Evolutionary conservation across 179 eudicot genomes (phyloP), one percentile per base, ranked within the genome.

Genomic region (Corrigiola litoralis): DNA sequence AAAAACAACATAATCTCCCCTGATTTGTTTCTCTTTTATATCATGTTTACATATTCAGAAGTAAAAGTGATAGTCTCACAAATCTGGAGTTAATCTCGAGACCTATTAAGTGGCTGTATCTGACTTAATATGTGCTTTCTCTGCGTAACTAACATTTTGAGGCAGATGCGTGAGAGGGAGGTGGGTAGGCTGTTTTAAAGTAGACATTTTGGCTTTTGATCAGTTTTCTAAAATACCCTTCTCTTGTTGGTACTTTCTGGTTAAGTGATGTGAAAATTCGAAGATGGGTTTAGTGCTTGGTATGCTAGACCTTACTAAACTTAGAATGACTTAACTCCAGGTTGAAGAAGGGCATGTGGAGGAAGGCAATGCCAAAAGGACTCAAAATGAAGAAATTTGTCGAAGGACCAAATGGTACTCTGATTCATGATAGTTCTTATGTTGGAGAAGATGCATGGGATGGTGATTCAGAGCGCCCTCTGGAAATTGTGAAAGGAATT

Each of bases 361-460:
- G 91, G 78, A 92, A 89, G 80, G 75, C 86, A 27, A 80, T 79
- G 58, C 98, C 98, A 20, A 92, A 87, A 75, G 98, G 98, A 56
- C 79, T 92, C 54, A 89, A 79, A 74, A 72, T 92, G 82, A 92
- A 89, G 82, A 92, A 83, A 58, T 81, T 80, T 57, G 77, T 92
- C 58, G 89, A 89, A 80, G 84, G 84, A 54, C 84, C 91, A 41
- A 80, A 81, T 68, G 96, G 88, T 33, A 87, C 94, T 56, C 63
- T 89, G 53, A 72, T 89, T 62, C 89, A 85, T 58, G 98, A 92
- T 77, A 75, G 74, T 73, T 85, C 95, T 48, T 92, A 83, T 76
- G 79, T 87, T 75, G 98, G 96, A 34, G 98, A 89, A 78, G 85
- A 83, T 83, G 98, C 98, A 44, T 92, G 98, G 98, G 88, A 86